Conservation (phyloP, 352 stramenopile genomes). For the Phytophthora melonis region DNA sequence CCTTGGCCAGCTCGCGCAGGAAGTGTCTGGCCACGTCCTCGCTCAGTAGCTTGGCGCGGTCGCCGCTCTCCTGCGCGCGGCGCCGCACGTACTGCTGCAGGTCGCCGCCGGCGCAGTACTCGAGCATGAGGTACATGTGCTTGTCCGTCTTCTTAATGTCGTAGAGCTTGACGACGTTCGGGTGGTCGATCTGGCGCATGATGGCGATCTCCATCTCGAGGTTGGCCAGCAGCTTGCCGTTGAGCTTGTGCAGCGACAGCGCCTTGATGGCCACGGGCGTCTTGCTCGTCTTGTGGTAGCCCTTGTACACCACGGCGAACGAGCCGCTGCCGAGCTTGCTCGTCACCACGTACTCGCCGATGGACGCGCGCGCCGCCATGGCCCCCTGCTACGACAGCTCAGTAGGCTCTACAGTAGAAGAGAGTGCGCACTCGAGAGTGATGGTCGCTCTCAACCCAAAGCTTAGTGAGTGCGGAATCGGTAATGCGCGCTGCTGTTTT, state of each 20-base stretch:
- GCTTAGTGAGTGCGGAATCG: slow-evolving; percentile 21
- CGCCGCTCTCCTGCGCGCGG: slow-evolving; percentile 39
- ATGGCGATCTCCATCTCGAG: slow-evolving; percentile 98
- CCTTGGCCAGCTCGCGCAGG: slow-evolving; percentile 68
- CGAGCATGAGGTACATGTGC: slow-evolving; percentile 97
- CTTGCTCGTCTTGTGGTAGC: slow-evolving; percentile 79
- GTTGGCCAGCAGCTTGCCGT: slow-evolving; percentile 96
- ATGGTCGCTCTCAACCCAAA: neutral
- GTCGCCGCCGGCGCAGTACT: slow-evolving; percentile 97
- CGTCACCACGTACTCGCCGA: slow-evolving; percentile 91
- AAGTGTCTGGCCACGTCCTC: slow-evolving; percentile 72
- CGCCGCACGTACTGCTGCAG: slow-evolving; percentile 94
- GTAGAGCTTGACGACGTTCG: slow-evolving; percentile 97
- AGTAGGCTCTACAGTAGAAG: no score
- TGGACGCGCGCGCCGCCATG: slow-evolving; percentile 65
- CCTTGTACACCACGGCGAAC: slow-evolving; percentile 93
- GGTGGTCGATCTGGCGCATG: slow-evolving; percentile 95
- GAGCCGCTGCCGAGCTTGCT: slow-evolving; percentile 93
- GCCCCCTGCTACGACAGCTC: neutral
- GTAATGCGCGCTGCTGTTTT: slow-evolving; percentile 15
- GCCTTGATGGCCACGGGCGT: slow-evolving; percentile 94
- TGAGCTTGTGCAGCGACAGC: slow-evolving; percentile 94
- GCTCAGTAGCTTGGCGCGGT: slow-evolving; percentile 15
- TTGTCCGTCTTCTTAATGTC: slow-evolving; percentile 96
- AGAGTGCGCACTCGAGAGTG: neutral